Evolutionary conservation across 805 yeast species (phyloP).

Genomic region (Ogataea sp.): DNA sequence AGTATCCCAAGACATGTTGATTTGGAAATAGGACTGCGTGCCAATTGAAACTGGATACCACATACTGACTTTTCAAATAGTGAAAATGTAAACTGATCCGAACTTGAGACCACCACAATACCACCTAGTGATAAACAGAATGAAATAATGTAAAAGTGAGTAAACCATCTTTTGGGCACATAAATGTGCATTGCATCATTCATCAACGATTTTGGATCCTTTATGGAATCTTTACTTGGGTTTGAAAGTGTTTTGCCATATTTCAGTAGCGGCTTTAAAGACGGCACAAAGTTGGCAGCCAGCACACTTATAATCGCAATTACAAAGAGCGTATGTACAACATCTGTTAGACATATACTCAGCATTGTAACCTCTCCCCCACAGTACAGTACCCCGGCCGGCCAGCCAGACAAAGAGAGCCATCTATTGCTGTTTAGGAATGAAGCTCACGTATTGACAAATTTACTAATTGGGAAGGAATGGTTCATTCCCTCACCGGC

Average conservation of each 20-base stretch:
- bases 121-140: slow-evolving; percentile 20
- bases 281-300: slow-evolving; percentile 23
- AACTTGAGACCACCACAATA: no score
- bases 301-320: slow-evolving; percentile 16
- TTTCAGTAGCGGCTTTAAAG: slow-evolving; percentile 28
- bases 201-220: no score
- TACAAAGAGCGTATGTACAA: background rate
- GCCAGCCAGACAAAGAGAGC: no score
- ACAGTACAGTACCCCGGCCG: no score
- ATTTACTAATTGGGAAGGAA: background rate
- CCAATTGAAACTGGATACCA: no score
- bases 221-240: no score
- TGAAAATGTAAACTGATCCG: no score
- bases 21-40: background rate
- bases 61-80: no score
- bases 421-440: no score
- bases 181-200: slow-evolving; percentile 14
- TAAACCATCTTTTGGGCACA: slow-evolving; percentile 57
- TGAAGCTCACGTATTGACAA: background rate
- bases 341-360: background rate
- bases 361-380: no score
- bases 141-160: slow-evolving; percentile 44
- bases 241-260: slow-evolving; percentile 35
- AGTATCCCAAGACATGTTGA: slow-evolving; percentile 6
- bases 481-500: no score